Base-by-base conservation (phyloP, 1,139 yeast species). In the Hemisphaericaspora lyxosophila region DNA sequence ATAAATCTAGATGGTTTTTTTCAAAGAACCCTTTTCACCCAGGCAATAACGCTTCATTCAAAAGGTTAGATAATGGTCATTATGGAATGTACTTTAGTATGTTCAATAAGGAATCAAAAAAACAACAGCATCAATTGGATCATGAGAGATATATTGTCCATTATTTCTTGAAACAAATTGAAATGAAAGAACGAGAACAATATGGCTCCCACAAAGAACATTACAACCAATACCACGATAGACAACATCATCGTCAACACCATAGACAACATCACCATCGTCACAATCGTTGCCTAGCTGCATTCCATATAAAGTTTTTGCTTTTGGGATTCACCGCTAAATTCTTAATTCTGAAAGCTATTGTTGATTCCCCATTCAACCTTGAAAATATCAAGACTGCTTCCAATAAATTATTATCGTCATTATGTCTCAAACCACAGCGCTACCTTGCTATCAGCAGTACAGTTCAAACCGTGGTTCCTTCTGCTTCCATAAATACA, bases 61-160 rank as follows among this genome's bases (percentile, higher is more conserved):
- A 68, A 41, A 54, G 59, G 11, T 63, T 71, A 12, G 66, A 62
- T 34, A 48, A 54, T 26, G 77, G 76, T 12, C 76, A 71, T 43
- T 71, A 70, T 48, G 77, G 76, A 0, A 53, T 71, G 30, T 71
- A 71, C 48, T 71, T 59, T 43, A 60, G 73, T 7, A 64, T 71
- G 36, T 69, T 65, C 49, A 67, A 63, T 46, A 66, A 63, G 34
- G 76, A 71, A 40, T 31, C 46, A 7, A 49, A 47, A 33, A 30
- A 50, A 25, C 34, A 34, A 31, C 42, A 38, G 26, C 42, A 28
- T 25, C 44, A 47, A 37, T 16, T 26, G 24, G 48, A 43, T 4
- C 36, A 47, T 31, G 40, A 41, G 15, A 30, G 39, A 11, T 46
- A 47, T 27, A 41, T 41, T 11, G 28, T 33, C 13, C 45, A 42